Evolutionary conservation across 179 eudicot genomes (phyloP).

Genomic region (Spergularia azorica): DNA sequence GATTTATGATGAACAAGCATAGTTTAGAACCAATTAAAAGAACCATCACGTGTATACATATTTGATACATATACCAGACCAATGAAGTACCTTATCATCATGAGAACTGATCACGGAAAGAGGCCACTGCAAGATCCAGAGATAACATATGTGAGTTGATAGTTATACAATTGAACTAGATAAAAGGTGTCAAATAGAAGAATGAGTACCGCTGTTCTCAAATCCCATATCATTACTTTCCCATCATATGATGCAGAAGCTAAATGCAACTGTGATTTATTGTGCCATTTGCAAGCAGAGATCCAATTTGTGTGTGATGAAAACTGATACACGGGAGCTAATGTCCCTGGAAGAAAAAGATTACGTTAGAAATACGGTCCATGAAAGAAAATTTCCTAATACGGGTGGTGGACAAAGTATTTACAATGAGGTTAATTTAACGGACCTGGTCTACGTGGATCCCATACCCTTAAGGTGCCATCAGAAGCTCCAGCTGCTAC

Average conservation of each 20-base stretch:
- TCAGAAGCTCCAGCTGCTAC: conserved; percentile 93
- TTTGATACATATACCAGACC: neutral
- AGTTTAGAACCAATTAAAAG: neutral
- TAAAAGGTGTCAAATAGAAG: neutral
- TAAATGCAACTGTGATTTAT: conserved; percentile 83
- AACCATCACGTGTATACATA: neutral
- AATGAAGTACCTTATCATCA: conserved; percentile 66
- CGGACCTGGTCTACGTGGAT: conserved; percentile 98
- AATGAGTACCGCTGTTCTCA: conserved; percentile 81
- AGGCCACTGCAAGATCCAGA: conserved; percentile 75
- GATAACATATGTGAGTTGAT: conserved; percentile 4
- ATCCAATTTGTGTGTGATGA: conserved; percentile 92
- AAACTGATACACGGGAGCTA: conserved; percentile 83
- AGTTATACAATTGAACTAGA: neutral
- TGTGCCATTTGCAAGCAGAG: conserved; percentile 91
- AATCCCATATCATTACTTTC: conserved; percentile 93
- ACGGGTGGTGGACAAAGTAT: neutral
- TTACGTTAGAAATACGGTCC: neutral
- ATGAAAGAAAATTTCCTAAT: neutral
- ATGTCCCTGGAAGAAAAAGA: conserved; percentile 55
- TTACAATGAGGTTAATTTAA: neutral
- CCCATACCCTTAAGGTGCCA: conserved; percentile 87
- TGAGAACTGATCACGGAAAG: conserved; percentile 76
- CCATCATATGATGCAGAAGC: conserved; percentile 89
- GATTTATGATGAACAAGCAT: conserved; percentile 12